phyloP scores from a whole-genome alignment of 2,329 filamentous ascomycete species.

The Furcasterigmium furcatum region DNA sequence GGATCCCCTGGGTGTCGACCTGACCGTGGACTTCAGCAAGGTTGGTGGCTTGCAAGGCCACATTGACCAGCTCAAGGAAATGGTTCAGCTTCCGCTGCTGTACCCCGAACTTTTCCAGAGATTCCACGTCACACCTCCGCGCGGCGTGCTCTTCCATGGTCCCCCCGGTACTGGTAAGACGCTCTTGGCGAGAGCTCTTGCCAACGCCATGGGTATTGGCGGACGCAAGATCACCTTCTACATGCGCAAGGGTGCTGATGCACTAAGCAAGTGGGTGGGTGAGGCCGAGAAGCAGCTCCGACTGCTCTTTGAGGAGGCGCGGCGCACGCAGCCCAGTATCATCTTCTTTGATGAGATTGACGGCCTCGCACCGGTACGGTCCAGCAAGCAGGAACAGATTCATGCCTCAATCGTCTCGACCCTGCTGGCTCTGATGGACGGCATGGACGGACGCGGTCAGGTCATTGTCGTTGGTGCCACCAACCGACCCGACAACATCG shows the following conservation, averaged over 20 bases:
- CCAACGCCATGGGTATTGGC: conserved; percentile 80
- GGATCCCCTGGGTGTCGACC: conserved; percentile 88
- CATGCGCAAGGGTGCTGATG: conserved; percentile 98
- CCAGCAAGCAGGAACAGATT: conserved; percentile 98
- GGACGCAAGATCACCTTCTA: conserved; percentile 97
- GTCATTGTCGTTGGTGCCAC: conserved; percentile 99
- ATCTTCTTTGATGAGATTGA: conserved; percentile 99
- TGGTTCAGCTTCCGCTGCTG: conserved; percentile 90
- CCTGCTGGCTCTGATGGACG: conserved; percentile 91
- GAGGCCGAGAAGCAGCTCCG: conserved; percentile 95
- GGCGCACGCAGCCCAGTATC: conserved; percentile 94
- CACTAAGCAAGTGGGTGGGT: conserved; percentile 97
- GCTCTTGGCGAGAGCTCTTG: conserved; percentile 86
- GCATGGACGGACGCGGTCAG: conserved; percentile 96
- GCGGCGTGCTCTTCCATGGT: conserved; percentile 94
- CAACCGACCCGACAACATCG: conserved; percentile 93
- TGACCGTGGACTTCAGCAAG: conserved; percentile 89
- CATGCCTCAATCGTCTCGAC: conserved; percentile 97
- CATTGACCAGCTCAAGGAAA: conserved; percentile 97
- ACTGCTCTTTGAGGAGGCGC: conserved; percentile 90
- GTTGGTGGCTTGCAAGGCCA: conserved; percentile 91
- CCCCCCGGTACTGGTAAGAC: conserved; percentile 98
- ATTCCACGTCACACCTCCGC: conserved; percentile 89
- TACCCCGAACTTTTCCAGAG: conserved; percentile 92
- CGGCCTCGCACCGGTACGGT: conserved; percentile 89